Base-by-base conservation (phyloP, 2,329 filamentous ascomycete genomes). In the Paraphaeosphaeria sporulosa region DNA sequence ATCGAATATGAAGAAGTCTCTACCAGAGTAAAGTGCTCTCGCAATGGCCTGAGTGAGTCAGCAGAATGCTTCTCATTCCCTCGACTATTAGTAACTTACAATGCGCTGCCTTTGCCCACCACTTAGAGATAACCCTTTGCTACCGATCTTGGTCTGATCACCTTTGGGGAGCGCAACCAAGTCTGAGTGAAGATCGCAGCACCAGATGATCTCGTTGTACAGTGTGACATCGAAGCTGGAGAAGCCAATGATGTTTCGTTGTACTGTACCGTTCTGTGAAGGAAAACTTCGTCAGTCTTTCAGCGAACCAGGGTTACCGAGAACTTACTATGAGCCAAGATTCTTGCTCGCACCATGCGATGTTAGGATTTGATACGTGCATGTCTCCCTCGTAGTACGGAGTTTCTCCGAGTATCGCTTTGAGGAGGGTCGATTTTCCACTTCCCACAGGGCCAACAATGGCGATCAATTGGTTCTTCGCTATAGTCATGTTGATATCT, bases 21-120 rank as follows among this genome's bases (percentile, higher is more conserved):
- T 74, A 30, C 77, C 73, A 12, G 81, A 74, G 65, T 84, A 84
- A 6, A 83, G 69, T 17, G 83, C 82, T 47, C 83, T 75, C 30
- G 83, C 83, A 12, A 84, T 40, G 7, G 17, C 30, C 30, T 32
- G 30, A 32, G 5, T 32, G 30, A 30, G 2, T 32, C 10, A 32
- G 30, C 30, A 6, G 10, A 32, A 9, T 2, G 10, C 30, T 12
- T 9, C 4, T 8, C 30, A 32, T 9, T 2, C 5, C 30, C 30
- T 5, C 30, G 30, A 9, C 10, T 32, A 32, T 12, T 8, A 32
- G 30, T 32, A 4, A 12, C 30, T 32, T 32, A 32, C 47, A 56
- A 83, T 76, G 38, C 82, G 76, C 60, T 83, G 80, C 54, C 78
- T 80, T 61, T 85, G 82, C 4, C 82, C 82, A n/a, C 82, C 82